These are phyloP conservation scores for Sextonia rubra DNA, from an alignment of 164 flowering plant genomes.

Conservation along the genomic window DNA sequence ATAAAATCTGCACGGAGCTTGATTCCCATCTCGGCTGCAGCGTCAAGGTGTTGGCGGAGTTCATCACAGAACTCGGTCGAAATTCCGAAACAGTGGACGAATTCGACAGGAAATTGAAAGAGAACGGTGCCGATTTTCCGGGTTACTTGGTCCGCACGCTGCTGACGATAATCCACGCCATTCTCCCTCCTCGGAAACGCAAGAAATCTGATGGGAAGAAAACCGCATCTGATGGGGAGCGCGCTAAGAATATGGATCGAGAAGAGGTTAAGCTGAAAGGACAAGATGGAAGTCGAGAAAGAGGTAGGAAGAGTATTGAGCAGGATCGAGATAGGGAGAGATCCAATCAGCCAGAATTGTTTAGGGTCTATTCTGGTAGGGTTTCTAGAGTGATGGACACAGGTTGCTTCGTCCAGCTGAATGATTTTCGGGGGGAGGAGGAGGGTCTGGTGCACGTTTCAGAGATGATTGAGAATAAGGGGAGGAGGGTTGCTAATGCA, in stretches of 20 bases:
- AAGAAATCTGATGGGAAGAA: constrained; percentile 26
- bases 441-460: constrained; percentile 90
- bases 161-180: constrained; percentile 73
- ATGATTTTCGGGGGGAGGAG: constrained; percentile 62
- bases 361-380: constrained; percentile 64
- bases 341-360: constrained; percentile 60
- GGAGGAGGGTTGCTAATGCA: constrained; percentile 59
- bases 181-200: constrained; percentile 57
- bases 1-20: constrained; percentile 79
- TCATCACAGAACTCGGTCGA: constrained; percentile 67
- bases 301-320: constrained; percentile 13
- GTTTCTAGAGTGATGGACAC: constrained; percentile 78
- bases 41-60: constrained; percentile 84
- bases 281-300: constrained; percentile 15
- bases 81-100: constrained; percentile 52
- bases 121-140: constrained; percentile 78
- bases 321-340: constrained; percentile 5
- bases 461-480: constrained; percentile 61
- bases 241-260: constrained; percentile 59
- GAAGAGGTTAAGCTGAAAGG: constrained; percentile 46
- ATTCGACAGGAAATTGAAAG: constrained; percentile 67
- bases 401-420: constrained; percentile 75
- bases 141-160: constrained; percentile 83
- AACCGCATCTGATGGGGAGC: constrained; percentile 36
- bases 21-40: constrained; percentile 70